Evolutionary conservation across 306 rosid genomes (phyloP).

Genomic region (cucumber (Cucumis sativus)): Cucumber_9930_V3 NC_026657.2:703001-703500

Average conservation of each 20-base stretch:
- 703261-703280: neutral
- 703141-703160: slow-evolving; percentile 61
- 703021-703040: neutral
- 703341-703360: slow-evolving; percentile 83
- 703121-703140: slow-evolving; percentile 13
- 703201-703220: neutral
- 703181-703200: slow-evolving; percentile 57
- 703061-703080: neutral
- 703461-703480: slow-evolving; percentile 35
- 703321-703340: slow-evolving; percentile 92
- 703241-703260: neutral
- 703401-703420: neutral
- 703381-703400: slow-evolving; percentile 6
- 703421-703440: neutral
- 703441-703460: slow-evolving; percentile 4
- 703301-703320: slow-evolving; percentile 98
- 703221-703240: neutral
- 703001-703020: slow-evolving; percentile 12
- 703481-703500: slow-evolving; percentile 96
- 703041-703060: neutral
- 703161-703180: slow-evolving; percentile 99
- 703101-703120: neutral
- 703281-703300: slow-evolving; percentile 8
- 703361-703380: slow-evolving; percentile 52
- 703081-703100: neutral